These are phyloP conservation scores for Colletotrichum orbiculare DNA, from an alignment of 2,329 filamentous ascomycete genomes.

Conservation along the genomic window DNA sequence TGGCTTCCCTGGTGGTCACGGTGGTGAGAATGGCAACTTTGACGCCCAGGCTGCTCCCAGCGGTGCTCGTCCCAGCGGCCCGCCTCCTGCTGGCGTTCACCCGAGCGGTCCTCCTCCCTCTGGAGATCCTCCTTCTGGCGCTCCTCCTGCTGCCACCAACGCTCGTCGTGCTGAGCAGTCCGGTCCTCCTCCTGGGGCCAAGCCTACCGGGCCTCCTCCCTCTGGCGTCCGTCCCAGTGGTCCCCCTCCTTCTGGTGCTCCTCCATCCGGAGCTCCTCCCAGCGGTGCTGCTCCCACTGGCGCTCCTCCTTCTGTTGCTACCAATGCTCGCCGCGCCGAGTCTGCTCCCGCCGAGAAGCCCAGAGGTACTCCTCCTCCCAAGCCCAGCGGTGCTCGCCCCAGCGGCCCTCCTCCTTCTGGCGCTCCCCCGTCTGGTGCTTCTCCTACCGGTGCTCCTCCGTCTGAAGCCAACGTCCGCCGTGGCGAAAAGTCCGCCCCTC, in stretches of 20 bases:
- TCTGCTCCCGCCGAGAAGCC: conserved; percentile 12
- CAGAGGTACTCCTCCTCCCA: conserved; percentile 4
- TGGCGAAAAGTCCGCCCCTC: conserved; percentile 2
- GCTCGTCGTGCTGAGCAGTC: not conserved
- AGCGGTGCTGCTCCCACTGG: conserved; percentile 9
- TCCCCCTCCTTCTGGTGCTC: not conserved
- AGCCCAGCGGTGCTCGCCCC: not conserved
- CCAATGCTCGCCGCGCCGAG: conserved; percentile 3
- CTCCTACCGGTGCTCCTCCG: conserved; percentile 8
- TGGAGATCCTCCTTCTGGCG: conserved; percentile 1
- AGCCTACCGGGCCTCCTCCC: conserved; percentile 8
- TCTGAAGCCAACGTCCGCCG: conserved; percentile 12
- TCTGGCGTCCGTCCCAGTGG: conserved; percentile 7
- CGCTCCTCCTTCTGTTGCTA: not conserved
- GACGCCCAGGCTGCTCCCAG: conserved; percentile 4
- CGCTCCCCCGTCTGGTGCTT: conserved; percentile 1
- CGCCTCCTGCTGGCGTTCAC: not conserved
- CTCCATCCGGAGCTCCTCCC: conserved; percentile 5
- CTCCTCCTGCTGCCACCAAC: not conserved
- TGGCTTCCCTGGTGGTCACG: conserved; percentile 7
- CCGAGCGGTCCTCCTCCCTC: not conserved
- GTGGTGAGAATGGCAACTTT: conserved; percentile 3
- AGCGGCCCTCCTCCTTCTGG: conserved; percentile 15
- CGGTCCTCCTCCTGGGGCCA: not conserved
- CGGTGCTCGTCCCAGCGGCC: not conserved